A percentile compares a stretch with the other conserved stretches of the same genome.
These are phyloP conservation scores for Zygnema cylindricum DNA, from an alignment of 139 green algal species.

Conservation along the genomic window DNA sequence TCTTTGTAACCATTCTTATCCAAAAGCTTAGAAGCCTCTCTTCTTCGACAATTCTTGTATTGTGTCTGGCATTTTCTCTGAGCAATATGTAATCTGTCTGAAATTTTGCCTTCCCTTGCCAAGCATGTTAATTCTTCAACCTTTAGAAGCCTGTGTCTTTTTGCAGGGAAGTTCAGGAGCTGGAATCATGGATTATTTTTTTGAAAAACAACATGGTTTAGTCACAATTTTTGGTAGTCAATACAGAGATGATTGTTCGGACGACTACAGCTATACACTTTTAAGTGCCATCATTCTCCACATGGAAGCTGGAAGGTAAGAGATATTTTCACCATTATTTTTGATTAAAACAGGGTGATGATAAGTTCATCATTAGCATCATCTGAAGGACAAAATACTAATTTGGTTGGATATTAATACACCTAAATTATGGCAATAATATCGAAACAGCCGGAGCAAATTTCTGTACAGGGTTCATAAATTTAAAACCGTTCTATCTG, in stretches of 20 bases:
- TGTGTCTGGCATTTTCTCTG: neutral
- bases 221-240: constrained; percentile 20
- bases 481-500: too few relatives aligned
- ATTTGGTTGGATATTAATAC: too few relatives aligned
- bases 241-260: constrained; percentile 33
- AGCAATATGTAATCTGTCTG: neutral
- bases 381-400: neutral
- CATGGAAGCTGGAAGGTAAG: constrained; percentile 59
- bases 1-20: too few relatives aligned
- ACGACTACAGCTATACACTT: constrained; percentile 46
- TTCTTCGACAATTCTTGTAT: neutral
- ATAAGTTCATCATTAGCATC: neutral
- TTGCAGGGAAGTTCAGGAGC: constrained; percentile 9
- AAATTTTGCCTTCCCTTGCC: neutral
- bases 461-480: too few relatives aligned
- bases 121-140: neutral
- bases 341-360: too few relatives aligned
- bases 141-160: too few relatives aligned
- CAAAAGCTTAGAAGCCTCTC: too few relatives aligned
- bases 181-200: neutral
- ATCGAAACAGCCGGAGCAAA: too few relatives aligned
- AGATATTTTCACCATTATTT: too few relatives aligned
- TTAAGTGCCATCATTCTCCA: constrained; percentile 53
- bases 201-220: neutral
- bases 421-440: neutral